Evolutionary conservation across 371 early-diverging fungal genomes (phyloP), one percentile per base, ranked within the genome.

Genomic region (Lichtheimia ornata): DNA sequence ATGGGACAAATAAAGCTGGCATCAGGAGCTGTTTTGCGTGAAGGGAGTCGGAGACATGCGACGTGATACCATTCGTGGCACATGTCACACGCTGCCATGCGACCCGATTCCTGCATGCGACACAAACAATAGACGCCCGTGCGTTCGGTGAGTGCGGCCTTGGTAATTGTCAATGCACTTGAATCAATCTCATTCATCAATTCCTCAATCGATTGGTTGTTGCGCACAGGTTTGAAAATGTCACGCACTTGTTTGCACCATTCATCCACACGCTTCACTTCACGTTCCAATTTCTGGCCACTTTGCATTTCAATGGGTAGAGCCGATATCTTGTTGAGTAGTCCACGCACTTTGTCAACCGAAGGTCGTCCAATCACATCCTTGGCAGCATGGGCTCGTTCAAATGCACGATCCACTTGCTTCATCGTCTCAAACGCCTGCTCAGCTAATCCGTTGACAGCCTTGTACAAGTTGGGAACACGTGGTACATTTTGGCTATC

Each of bases 31-130:
- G 82, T 83, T 28, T 84, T 79, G n/a, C 84, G 82, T 40, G 85
- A 84, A 15, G 84, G 67, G 5, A 88, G 69, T 50, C 79, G 74
- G 22, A 92, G 76, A 61, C 94, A 94, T 11, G 75, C 68, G 14
- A 80, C 82, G 63, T 94, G 94, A 65, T 91, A 94, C 91, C 89
- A 89, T 54, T 86, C 90, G 44, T 85, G 82, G 63, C 94, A 94
- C n/a, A 75, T 62, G 61, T 88, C 91, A 65, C 94, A 94, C 64
- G 88, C 87, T 41, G 91, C 83, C 92, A 92, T 93, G 61, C 84
- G 71, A 6, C 87, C 89, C 25, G 77, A 67, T 43, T 89, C 86
- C 1, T 80, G 67, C 45, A 74, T 71, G 59, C 88, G 73, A 62
- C 86, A 91, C 14, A 91, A 59, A 54, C 91, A 91, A 51, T 80